These are phyloP conservation scores for Seiridium cupressi DNA, from an alignment of 2,329 filamentous ascomycete genomes.

Conservation along the genomic window DNA sequence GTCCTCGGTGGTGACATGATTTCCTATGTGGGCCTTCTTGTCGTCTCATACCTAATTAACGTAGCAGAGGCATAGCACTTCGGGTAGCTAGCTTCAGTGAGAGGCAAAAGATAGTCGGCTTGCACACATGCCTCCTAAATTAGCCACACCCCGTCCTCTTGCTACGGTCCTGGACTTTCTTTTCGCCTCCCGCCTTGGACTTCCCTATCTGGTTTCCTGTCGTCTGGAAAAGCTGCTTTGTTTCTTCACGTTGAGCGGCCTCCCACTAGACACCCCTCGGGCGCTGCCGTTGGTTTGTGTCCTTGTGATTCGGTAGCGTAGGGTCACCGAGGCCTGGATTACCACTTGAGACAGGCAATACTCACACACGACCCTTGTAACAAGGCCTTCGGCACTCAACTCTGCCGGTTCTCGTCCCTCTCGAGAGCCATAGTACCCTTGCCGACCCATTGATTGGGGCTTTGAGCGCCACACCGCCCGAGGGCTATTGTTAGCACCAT, in stretches of 20 bases:
- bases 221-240: neutral
- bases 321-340: neutral
- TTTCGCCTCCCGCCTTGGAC: conserved; percentile 5
- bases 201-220: neutral
- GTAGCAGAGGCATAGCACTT: neutral
- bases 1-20: neutral
- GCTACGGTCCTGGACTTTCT: neutral
- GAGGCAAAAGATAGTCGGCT: conserved; percentile 3
- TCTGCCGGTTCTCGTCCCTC: conserved; percentile 1
- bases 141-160: neutral
- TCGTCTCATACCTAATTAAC: neutral
- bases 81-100: conserved; percentile 6
- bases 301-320: neutral
- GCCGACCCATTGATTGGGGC: conserved; percentile 2
- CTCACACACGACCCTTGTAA: neutral
- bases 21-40: neutral
- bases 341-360: neutral
- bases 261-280: conserved; percentile 3
- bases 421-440: neutral
- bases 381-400: neutral
- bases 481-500: conserved; percentile 8
- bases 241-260: neutral
- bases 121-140: neutral
- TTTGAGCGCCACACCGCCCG: conserved; percentile 7
- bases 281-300: neutral